A percentile compares a stretch with the other conserved stretches of the same genome.
phyloP scores from a whole-genome alignment of 1,139 yeast species.

The Suzukiozyma palmioleophila region DNA sequence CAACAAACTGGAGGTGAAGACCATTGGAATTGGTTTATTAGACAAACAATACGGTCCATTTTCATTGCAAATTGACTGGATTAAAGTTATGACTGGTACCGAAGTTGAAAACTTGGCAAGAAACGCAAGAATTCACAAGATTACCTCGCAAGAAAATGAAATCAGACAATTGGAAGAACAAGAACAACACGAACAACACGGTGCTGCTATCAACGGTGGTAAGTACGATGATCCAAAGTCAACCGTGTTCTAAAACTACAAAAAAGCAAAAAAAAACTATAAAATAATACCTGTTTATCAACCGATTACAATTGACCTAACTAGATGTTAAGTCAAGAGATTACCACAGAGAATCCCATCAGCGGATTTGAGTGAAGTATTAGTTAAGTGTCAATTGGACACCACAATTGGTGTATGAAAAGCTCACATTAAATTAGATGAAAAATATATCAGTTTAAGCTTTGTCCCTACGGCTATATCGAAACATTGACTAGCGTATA shows the following conservation, averaged over 20 bases:
- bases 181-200: conserved; percentile 5
- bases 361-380: too few species aligned
- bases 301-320: too few species aligned
- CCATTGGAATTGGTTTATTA: conserved; percentile 74
- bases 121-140: conserved; percentile 17
- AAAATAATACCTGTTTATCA: too few species aligned
- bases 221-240: conserved; percentile 30
- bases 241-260: conserved; percentile 20
- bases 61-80: conserved; percentile 65
- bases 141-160: conserved; percentile 3
- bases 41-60: conserved; percentile 81
- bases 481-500: too few species aligned
- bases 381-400: too few species aligned
- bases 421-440: too few species aligned
- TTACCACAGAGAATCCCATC: too few species aligned
- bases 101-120: conserved; percentile 40
- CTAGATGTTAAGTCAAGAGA: too few species aligned
- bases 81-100: conserved; percentile 63
- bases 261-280: too few species aligned
- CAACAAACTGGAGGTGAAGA: conserved; percentile 62
- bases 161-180: conserved; percentile 1
- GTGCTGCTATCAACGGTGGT: conserved; percentile 6
- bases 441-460: too few species aligned
- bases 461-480: too few species aligned
- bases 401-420: too few species aligned